These are phyloP conservation scores for Hygrophorus russula DNA, from an alignment of 768 basidiomycete genomes.

Conservation along the genomic window DNA sequence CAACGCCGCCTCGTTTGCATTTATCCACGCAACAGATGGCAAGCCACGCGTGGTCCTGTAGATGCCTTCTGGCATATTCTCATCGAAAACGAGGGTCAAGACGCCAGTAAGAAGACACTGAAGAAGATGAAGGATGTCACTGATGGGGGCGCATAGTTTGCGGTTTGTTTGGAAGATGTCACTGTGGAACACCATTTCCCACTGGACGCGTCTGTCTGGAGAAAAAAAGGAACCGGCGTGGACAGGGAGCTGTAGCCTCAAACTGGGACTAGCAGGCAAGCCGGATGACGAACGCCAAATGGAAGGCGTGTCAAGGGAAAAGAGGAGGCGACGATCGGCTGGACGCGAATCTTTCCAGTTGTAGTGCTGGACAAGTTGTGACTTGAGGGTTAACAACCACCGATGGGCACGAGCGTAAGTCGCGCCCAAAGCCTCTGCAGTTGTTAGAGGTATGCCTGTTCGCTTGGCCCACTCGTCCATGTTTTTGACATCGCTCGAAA, in stretches of 20 bases:
- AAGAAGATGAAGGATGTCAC: constrained; percentile 55
- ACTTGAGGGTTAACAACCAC: constrained; percentile 56
- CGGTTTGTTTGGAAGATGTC: constrained; percentile 64
- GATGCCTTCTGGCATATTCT: constrained; percentile 55
- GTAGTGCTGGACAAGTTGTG: constrained; percentile 53
- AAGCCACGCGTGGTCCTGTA: constrained; percentile 70
- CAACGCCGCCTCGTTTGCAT: constrained; percentile 53
- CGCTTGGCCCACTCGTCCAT: constrained; percentile 79
- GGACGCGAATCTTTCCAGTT: constrained; percentile 55
- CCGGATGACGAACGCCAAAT: constrained; percentile 70
- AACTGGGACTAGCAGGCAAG: constrained; percentile 64
- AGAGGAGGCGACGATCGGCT: constrained; percentile 61
- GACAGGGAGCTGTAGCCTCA: constrained; percentile 62
- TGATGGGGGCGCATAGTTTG: constrained; percentile 56
- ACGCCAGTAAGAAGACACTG: constrained; percentile 68
- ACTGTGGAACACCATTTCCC: constrained; percentile 85
- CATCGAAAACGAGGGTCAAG: constrained; percentile 65
- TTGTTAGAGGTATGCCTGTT: constrained; percentile 72
- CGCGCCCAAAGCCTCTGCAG: constrained; percentile 69
- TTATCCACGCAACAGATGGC: constrained; percentile 70
- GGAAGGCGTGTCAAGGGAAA: constrained; percentile 67
- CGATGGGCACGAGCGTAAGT: constrained; percentile 75
- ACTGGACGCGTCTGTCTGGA: constrained; percentile 73
- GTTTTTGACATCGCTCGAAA: constrained; percentile 68
- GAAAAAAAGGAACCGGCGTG: constrained; percentile 82